Evolutionary conservation across 176 grass and related monocot species (phyloP).

Genomic region (Olyra latifolia): DNA sequence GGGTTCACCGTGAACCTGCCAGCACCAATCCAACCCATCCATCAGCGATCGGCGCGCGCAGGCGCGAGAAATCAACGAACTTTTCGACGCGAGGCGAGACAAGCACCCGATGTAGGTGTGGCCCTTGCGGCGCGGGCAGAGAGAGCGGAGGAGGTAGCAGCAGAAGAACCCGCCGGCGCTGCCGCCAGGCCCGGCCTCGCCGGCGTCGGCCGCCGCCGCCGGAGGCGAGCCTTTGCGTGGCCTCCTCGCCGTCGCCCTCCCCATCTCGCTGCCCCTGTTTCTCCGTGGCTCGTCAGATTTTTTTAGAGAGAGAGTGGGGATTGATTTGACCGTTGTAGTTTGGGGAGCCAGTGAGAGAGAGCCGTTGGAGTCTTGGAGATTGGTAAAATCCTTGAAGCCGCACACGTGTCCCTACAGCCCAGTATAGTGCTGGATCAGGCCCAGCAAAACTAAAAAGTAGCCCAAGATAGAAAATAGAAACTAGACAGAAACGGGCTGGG

Average conservation of each 20-base stretch:
- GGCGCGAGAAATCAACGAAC: neutral
- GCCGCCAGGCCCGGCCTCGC: neutral
- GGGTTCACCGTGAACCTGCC: constrained; percentile 90
- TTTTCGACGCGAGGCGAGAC: neutral
- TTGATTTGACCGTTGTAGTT: constrained; percentile 45
- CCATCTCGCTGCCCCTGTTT: constrained; percentile 25
- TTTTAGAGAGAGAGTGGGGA: neutral
- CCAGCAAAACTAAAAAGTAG: too few species aligned
- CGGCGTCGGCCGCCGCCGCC: neutral
- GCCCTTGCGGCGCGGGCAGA: constrained; percentile 70
- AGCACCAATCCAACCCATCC: neutral
- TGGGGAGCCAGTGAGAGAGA: neutral
- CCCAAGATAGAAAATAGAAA: too few species aligned
- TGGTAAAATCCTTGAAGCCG: neutral
- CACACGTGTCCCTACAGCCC: too few species aligned
- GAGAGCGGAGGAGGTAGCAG: constrained; percentile 84
- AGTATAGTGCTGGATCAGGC: too few species aligned
- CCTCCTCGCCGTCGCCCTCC: constrained; percentile 8
- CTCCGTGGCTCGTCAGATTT: neutral
- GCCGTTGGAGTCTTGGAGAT: neutral
- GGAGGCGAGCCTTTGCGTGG: neutral
- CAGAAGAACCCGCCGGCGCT: constrained; percentile 57
- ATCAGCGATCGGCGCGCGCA: neutral
- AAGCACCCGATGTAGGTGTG: constrained; percentile 80
- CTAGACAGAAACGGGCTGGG: too few species aligned